Evolutionary conservation across 2,329 filamentous ascomycete genomes (phyloP).

Genomic region (Lachnellula cervina): DNA sequence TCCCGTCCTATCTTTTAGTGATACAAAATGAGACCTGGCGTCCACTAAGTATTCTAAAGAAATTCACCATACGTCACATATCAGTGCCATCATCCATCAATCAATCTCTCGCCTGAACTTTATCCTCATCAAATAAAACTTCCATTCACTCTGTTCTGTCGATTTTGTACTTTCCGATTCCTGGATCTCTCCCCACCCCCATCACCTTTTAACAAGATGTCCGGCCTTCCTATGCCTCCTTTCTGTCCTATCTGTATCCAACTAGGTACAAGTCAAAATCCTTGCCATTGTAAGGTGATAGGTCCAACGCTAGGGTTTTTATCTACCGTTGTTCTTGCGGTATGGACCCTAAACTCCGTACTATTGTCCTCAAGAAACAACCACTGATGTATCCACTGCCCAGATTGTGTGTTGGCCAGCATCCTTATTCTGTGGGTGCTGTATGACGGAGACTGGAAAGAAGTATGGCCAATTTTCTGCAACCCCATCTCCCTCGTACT

Average conservation of each 20-base stretch:
- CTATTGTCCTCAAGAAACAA: neutral
- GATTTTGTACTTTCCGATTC: too few species aligned
- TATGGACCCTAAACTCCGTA: constrained; percentile 31
- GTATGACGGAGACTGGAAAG: constrained; percentile 48
- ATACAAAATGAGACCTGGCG: too few species aligned
- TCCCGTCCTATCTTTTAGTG: too few species aligned
- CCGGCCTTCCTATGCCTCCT: too few species aligned
- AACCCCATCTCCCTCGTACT: neutral
- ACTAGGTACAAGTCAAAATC: constrained; percentile 52
- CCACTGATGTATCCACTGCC: neutral
- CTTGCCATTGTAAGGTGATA: constrained; percentile 52
- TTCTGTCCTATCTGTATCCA: constrained; percentile 25
- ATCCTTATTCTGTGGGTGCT: constrained; percentile 52
- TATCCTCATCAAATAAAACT: too few species aligned
- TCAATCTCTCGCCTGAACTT: too few species aligned
- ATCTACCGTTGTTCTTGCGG: constrained; percentile 44
- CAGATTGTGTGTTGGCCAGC: constrained; percentile 50
- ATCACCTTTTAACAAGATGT: too few species aligned
- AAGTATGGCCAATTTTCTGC: constrained; percentile 36
- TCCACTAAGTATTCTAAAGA: too few species aligned
- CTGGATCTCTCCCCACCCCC: too few species aligned
- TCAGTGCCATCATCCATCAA: too few species aligned
- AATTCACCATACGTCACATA: too few species aligned
- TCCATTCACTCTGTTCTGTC: too few species aligned
- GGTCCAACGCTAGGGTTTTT: constrained; percentile 47